Percentiles rank a stretch among this genome's conserved stretches.
phyloP scores from a whole-genome alignment of 2,329 filamentous ascomycete species.

The Neonectria sp. region DNA sequence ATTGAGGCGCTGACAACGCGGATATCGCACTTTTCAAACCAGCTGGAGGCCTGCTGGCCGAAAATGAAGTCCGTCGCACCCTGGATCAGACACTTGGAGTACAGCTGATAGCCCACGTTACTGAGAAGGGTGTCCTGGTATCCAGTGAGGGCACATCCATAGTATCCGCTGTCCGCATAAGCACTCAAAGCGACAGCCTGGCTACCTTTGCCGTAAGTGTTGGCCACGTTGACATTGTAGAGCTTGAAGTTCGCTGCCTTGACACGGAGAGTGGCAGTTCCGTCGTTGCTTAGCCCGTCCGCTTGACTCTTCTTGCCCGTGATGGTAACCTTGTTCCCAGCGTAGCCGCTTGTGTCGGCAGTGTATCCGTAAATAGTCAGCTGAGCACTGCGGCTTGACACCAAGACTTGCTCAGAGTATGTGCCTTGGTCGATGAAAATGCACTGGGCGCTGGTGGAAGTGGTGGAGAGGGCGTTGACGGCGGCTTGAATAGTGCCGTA shows the following conservation, averaged over 20 bases:
- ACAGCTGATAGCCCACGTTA: conserved; percentile 64
- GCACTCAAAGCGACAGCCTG: conserved; percentile 64
- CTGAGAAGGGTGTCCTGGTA: conserved; percentile 67
- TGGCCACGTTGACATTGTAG: conserved; percentile 73
- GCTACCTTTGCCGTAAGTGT: conserved; percentile 61
- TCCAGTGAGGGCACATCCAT: conserved; percentile 61
- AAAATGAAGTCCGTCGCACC: conserved; percentile 68
- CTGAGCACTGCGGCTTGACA: conserved; percentile 64
- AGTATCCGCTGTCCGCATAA: conserved; percentile 61
- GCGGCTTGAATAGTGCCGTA: conserved; percentile 66
- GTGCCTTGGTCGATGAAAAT: conserved; percentile 78
- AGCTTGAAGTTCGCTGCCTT: conserved; percentile 67
- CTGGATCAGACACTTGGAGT: conserved; percentile 59
- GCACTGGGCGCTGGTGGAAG: conserved; percentile 64
- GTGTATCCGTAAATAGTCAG: conserved; percentile 73
- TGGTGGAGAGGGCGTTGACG: conserved; percentile 70
- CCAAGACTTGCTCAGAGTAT: conserved; percentile 65
- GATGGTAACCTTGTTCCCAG: conserved; percentile 70
- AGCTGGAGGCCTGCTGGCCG: conserved; percentile 58
- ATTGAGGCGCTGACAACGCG: conserved; percentile 52
- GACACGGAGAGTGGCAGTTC: conserved; percentile 62
- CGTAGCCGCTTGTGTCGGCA: conserved; percentile 62
- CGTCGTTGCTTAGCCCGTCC: conserved; percentile 66
- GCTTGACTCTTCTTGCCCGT: conserved; percentile 60
- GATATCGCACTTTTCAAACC: conserved; percentile 61